Base-by-base conservation (phyloP, 805 yeast species). In the Wickerhamiella azyma region DNA sequence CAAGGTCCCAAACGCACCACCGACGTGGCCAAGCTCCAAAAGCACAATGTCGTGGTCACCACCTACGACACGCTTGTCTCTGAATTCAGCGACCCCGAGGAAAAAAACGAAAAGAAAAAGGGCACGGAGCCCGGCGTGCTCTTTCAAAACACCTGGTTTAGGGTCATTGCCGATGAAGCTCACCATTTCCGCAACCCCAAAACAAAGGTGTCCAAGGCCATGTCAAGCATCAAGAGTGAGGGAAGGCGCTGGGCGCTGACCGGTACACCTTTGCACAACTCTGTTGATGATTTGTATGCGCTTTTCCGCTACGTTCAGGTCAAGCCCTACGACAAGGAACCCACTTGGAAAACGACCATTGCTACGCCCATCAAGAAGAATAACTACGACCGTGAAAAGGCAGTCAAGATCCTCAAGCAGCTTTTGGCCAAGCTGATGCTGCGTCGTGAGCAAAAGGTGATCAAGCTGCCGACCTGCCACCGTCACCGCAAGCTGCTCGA, bases 101-200 rank as follows among this genome's bases (percentile, higher is more conserved):
- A 16, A 11, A 21, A 14, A 13, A 29, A 19, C 29, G 29, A 26
- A 4, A 26, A 26, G 10, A 13, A 28, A 26, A 41, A 48, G 46
- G 19, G 24, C n/a, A 14, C 60, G 59, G 21, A 24, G n/a, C 35
- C 33, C 10, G 10, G 37, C 3, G 54, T 65, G 1, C 46, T 66
- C 19, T 54, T 51, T 44, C 43, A 47, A 7, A 54, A 54, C 5
- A 47, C 49, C 19, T 73, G 75, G 74, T 73, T 69, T 64, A 65
- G 85, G 52, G 61, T 77, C n/a, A 68, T 79, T 29, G 60, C 77
- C 24, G 85, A 78, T 62, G 85, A 77, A 55, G 83, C 81, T 2
- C 84, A 77, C 53, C 65, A 66, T 13, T 76, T 78, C 52, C 76
- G 76, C 52, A 77, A 77, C 53, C 61, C 62, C 41, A 59, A 59